Conservation (phyloP, 2,329 filamentous ascomycete species). For the Aquanectria penicillioides region DNA sequence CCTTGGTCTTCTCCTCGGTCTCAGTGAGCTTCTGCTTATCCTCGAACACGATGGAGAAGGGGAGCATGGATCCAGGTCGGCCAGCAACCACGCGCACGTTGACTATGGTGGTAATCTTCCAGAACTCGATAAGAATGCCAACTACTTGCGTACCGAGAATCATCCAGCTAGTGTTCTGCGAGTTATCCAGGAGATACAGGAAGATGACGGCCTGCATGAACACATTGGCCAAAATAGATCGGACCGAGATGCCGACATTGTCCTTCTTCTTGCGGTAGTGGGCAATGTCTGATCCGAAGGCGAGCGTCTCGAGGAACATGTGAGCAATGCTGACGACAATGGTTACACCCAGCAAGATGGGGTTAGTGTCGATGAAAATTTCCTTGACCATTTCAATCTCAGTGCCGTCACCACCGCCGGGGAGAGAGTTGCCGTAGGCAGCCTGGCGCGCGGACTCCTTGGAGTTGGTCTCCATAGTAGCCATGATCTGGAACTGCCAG, state of each 20-base stretch:
- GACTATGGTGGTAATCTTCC: constrained; percentile 97
- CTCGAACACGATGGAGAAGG: constrained; percentile 86
- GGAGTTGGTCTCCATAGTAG: constrained; percentile 86
- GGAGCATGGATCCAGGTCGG: constrained; percentile 74
- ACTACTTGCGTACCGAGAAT: constrained; percentile 93
- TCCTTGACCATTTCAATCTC: constrained; percentile 99
- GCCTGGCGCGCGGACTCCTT: constrained; percentile 84
- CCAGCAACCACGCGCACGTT: constrained; percentile 83
- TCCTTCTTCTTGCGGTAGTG: constrained; percentile 99
- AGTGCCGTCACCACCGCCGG: constrained; percentile 85
- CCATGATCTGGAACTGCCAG: constrained; percentile 91
- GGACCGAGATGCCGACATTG: constrained; percentile 94
- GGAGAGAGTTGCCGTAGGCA: constrained; percentile 75
- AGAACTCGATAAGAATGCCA: constrained; percentile 75
- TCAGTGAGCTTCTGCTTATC: constrained; percentile 97
- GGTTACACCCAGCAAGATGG: constrained; percentile 87
- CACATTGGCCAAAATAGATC: constrained; percentile 95
- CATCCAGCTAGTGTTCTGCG: constrained; percentile 98
- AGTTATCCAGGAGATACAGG: constrained; percentile 96
- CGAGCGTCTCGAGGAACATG: constrained; percentile 93
- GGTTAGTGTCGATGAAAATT: constrained; percentile 92
- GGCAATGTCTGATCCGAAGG: constrained; percentile 96
- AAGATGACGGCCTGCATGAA: constrained; percentile 98
- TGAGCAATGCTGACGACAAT: constrained; percentile 87
- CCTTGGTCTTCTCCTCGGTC: constrained; percentile 96